A percentile compares a stretch with the other conserved stretches of the same genome.
Conservation (phyloP, 768 basidiomycete species). For the Boletus barrowsii region DNA sequence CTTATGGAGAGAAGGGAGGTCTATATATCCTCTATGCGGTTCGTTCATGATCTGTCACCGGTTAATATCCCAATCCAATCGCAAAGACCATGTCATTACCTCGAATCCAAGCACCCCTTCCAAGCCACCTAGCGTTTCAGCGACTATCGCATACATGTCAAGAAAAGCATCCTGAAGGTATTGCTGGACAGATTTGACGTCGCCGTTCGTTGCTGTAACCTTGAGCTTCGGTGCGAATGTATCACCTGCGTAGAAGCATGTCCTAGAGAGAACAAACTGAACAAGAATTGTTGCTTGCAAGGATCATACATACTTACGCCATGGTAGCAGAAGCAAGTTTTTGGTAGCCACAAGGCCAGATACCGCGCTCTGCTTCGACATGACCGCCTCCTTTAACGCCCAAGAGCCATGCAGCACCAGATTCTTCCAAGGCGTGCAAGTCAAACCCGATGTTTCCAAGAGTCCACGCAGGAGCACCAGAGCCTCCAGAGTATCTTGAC, state of each 20-base stretch:
- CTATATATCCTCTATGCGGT: constrained; percentile 90
- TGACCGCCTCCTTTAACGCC: constrained; percentile 79
- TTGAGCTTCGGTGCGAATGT: constrained; percentile 76
- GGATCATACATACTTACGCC: constrained; percentile 53
- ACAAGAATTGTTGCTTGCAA: background rate
- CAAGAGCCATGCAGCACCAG: constrained; percentile 82
- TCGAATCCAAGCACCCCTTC: constrained; percentile 88
- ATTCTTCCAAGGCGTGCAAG: constrained; percentile 70
- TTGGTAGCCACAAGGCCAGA: constrained; percentile 94
- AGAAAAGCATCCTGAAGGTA: constrained; percentile 84
- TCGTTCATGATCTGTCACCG: constrained; percentile 80
- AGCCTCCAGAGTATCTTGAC: constrained; percentile 93
- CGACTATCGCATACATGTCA: constrained; percentile 70
- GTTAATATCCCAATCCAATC: constrained; percentile 1
- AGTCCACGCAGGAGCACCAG: constrained; percentile 97
- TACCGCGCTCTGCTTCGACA: constrained; percentile 70
- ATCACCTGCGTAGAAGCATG: constrained; percentile 92
- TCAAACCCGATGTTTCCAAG: constrained; percentile 85
- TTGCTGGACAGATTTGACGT: constrained; percentile 65
- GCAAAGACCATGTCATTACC: constrained; percentile 40
- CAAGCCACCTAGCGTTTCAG: constrained; percentile 63
- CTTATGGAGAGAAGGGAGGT: constrained; percentile 71
- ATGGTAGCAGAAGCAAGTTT: constrained; percentile 92
- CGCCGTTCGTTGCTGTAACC: constrained; percentile 44
- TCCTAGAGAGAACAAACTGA: constrained; percentile 42